Evolutionary conservation across 2,329 filamentous ascomycete genomes (phyloP), one percentile per base, ranked within the genome.

Genomic region (Diaporthe amygdali): DNA sequence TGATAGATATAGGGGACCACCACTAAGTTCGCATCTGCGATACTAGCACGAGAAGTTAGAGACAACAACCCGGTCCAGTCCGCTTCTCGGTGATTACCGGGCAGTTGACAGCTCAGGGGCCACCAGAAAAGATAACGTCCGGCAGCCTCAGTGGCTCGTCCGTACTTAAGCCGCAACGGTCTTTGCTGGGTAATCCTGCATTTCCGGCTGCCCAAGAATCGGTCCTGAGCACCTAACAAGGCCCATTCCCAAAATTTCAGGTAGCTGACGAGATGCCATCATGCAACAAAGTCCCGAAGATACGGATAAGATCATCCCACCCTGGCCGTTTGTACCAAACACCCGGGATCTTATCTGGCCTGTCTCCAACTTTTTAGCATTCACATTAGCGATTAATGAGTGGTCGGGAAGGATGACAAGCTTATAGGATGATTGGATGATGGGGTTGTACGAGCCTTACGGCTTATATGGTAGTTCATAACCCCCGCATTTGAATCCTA

Each of bases 151-250:
- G 34, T 46, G 66, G 66, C 49, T 47, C 37, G 54, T 39, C 20
- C 17, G 52, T 9, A n/a, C 51, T 8, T 22, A 68, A 68, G 41
- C 66, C 25, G 9, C 39, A 15, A 20, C 37, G 12, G 41, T 46
- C 27, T 63, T 63, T 63, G 27, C 59, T 63, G 41, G 59, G 41
- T 37, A 22, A 63, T 63, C 59, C 27, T 64, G 59, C 59, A 63
- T 47, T 63, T 63, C 59, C 41, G 41, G 27, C 15, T 22, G 22
- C 30, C 10, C 59, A 37, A 64, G 41, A 64, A 37, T 17, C 15
- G 32, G 44, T 44, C 46, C 30, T 49, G 44, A 46, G 6, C 6
- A 25, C 10, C 12, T 47, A 8, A 17, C 20, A 10, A 22, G 32
- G 52, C 10, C 12, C 3, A 22, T 47, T 37, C 12, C n/a, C 27